Percentiles rank a stretch among this genome's conserved stretches.
These are phyloP conservation scores for Macrolepiota fuliginosa DNA, from an alignment of 768 basidiomycete genomes.

Conservation along the genomic window DNA sequence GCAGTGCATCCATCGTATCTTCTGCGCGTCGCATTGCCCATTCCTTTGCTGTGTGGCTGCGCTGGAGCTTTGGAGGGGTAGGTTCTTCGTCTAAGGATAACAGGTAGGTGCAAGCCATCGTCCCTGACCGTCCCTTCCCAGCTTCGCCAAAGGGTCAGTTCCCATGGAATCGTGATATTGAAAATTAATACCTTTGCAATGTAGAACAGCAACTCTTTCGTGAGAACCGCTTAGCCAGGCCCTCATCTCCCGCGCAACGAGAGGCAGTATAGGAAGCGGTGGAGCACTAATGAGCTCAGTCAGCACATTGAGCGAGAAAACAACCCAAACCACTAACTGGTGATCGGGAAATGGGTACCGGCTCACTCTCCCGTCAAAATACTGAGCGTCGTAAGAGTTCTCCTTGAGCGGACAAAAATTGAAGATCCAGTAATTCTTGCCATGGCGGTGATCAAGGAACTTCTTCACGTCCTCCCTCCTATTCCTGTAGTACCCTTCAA, in stretches of 20 bases:
- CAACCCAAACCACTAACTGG: slow-evolving; percentile 47
- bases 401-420: slow-evolving; percentile 84
- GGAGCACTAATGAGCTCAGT: slow-evolving; percentile 51
- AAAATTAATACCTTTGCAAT: slow-evolving; percentile 72
- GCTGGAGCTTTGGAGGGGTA: slow-evolving; percentile 43
- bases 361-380: slow-evolving; percentile 75
- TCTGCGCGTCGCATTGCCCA: slow-evolving; percentile 47
- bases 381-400: slow-evolving; percentile 69
- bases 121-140: slow-evolving; percentile 84
- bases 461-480: slow-evolving; percentile 68
- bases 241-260: slow-evolving; percentile 72
- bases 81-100: slow-evolving; percentile 54
- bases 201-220: slow-evolving; percentile 74
- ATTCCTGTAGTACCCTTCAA: slow-evolving; percentile 82
- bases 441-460: slow-evolving; percentile 73
- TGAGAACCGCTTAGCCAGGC: slow-evolving; percentile 66
- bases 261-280: slow-evolving; percentile 69
- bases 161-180: background rate
- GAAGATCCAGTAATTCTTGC: slow-evolving; percentile 82
- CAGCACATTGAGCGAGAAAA: background rate
- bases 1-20: slow-evolving; percentile 46
- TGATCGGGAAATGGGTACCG: slow-evolving; percentile 91
- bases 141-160: slow-evolving; percentile 33
- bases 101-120: slow-evolving; percentile 80
- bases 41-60: slow-evolving; percentile 46